Conservation (phyloP, 225 moss, liverwort and hornwort genomes). For the Physcomitrellopsis africana region DNA sequence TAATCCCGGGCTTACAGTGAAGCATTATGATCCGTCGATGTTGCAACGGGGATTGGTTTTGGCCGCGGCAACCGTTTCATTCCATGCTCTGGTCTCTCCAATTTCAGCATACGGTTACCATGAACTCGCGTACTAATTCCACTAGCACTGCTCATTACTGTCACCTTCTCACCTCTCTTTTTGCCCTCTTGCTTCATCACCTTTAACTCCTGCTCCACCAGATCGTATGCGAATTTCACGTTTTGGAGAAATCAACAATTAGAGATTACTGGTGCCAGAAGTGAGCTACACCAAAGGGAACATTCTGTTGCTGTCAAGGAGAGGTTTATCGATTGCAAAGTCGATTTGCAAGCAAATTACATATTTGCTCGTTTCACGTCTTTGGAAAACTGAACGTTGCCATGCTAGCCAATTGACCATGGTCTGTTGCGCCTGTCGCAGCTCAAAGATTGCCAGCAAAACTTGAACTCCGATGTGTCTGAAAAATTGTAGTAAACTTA, state of each 20-base stretch:
- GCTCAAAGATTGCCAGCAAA: neutral
- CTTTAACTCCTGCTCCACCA: neutral
- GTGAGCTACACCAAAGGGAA: neutral
- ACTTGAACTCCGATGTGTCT: neutral
- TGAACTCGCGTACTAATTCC: conserved; percentile 25
- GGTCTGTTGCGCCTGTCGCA: conserved; percentile 2
- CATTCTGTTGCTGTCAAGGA: neutral
- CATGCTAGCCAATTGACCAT: neutral
- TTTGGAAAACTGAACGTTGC: neutral
- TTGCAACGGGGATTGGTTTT: conserved; percentile 26
- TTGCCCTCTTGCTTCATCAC: neutral
- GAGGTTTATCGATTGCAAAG: neutral
- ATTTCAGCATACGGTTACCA: conserved; percentile 43
- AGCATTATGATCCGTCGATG: conserved; percentile 19
- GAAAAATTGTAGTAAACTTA: neutral
- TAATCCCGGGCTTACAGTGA: neutral
- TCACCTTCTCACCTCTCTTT: neutral
- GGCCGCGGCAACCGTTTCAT: conserved; percentile 32
- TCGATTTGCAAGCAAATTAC: neutral
- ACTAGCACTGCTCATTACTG: conserved; percentile 8
- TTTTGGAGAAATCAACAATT: neutral
- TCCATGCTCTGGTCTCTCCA: conserved; percentile 30
- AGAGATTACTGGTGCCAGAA: neutral
- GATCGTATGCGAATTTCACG: neutral
- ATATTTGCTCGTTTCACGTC: neutral